A percentile compares a stretch with the other conserved stretches of the same genome.
phyloP scores from a whole-genome alignment of 2,329 filamentous ascomycete genomes.

The Didymosphaeria variabile region DNA sequence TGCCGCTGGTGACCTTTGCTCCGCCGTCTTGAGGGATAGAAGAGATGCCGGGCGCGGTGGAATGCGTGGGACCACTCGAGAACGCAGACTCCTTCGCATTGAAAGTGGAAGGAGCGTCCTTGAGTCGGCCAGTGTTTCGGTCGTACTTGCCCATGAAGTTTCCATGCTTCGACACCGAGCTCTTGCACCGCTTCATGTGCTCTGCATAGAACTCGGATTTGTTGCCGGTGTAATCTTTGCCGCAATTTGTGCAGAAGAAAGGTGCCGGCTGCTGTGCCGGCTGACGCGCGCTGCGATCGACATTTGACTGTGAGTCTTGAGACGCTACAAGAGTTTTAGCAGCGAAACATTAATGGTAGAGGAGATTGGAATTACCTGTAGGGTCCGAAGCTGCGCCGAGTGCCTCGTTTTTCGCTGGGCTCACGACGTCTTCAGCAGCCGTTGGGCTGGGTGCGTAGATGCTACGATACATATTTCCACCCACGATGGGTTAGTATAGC shows the following conservation, averaged over 20 bases:
- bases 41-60: background rate
- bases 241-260: background rate
- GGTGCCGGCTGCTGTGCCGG: background rate
- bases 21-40: background rate
- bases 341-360: background rate
- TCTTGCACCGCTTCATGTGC: background rate
- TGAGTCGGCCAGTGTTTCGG: background rate
- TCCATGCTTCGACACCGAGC: background rate
- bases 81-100: background rate
- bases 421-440: background rate
- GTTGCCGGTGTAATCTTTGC: background rate
- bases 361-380: background rate
- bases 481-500: background rate
- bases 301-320: background rate
- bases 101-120: background rate
- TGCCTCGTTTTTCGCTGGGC: background rate
- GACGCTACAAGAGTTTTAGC: background rate
- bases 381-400: background rate
- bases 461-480: background rate
- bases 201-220: background rate
- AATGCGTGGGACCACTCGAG: background rate
- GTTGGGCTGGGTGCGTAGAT: background rate
- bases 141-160: background rate
- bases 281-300: background rate
- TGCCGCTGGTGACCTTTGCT: background rate